Evolutionary conservation across 148 eudicot species (phyloP).

Genomic region (Limonium bicolor): DNA sequence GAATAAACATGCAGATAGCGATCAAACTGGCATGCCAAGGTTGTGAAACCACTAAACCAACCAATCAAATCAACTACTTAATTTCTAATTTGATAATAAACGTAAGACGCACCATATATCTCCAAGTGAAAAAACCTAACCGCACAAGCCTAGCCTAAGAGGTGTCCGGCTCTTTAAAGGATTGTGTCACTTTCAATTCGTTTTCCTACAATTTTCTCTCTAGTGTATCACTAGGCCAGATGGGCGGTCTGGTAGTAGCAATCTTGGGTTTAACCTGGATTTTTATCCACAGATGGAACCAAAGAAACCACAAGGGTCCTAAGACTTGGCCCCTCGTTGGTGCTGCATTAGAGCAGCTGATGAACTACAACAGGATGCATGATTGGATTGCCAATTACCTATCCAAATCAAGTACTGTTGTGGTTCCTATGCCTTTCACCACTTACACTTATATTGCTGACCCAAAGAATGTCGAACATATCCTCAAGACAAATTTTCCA

Average conservation of each 20-base stretch:
- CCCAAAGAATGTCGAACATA: constrained; percentile 83
- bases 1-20: too few species aligned
- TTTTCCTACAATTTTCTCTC: background rate
- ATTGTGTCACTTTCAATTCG: background rate
- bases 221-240: constrained; percentile 4
- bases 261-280: constrained; percentile 50
- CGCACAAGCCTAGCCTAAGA: too few species aligned
- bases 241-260: constrained; percentile 16
- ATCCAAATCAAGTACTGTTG: constrained; percentile 36
- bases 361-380: constrained; percentile 75
- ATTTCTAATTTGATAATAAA: background rate
- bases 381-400: constrained; percentile 79
- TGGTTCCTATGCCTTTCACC: constrained; percentile 78
- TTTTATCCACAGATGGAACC: constrained; percentile 54
- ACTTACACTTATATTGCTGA: constrained; percentile 83
- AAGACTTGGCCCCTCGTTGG: constrained; percentile 90
- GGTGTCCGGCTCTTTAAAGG: too few species aligned
- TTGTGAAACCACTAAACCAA: constrained; percentile 2
- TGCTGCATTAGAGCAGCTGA: constrained; percentile 57
- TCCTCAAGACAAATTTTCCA: constrained; percentile 74
- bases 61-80: constrained; percentile 1
- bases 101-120: background rate
- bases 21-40: background rate
- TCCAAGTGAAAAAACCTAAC: too few species aligned
- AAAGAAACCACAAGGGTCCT: constrained; percentile 56